A percentile compares a stretch with the other conserved stretches of the same genome.
Conservation (phyloP, 306 rosid species). For the Pterocarpus macrocarpus region DNA sequence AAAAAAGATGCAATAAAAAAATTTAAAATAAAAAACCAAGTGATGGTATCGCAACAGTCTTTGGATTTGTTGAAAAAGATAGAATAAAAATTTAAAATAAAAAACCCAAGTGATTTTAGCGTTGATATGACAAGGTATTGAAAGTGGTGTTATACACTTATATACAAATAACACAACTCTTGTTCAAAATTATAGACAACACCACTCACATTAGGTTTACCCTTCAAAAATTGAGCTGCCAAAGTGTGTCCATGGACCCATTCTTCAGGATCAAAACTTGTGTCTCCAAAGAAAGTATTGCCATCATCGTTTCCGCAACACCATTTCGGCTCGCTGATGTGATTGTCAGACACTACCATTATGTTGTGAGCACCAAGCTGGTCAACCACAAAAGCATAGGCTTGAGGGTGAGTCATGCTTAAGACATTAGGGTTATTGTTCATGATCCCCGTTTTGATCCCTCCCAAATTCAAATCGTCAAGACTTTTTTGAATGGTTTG, state of each 20-base stretch:
- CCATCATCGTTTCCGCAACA: not conserved
- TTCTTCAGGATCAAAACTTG: not conserved
- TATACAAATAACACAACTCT: too few species aligned
- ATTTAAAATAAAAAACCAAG: too few species aligned
- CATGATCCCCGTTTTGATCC: not conserved
- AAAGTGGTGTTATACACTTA: too few species aligned
- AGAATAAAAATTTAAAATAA: too few species aligned
- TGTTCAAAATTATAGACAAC: not conserved
- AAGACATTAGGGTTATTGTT: not conserved
- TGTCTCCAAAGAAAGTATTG: not conserved
- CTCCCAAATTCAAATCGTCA: not conserved
- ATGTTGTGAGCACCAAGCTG: not conserved
- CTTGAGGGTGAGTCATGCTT: not conserved
- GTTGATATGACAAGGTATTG: too few species aligned
- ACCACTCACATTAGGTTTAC: not conserved
- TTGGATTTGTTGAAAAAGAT: too few species aligned
- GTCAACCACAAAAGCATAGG: not conserved
- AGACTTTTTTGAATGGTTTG: not conserved
- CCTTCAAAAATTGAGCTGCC: not conserved
- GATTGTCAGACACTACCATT: not conserved
- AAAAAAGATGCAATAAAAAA: too few species aligned
- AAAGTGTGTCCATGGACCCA: not conserved
- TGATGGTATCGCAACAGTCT: too few species aligned
- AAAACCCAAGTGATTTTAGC: too few species aligned
- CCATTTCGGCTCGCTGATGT: not conserved